A percentile compares a stretch with the other conserved stretches of the same genome.
Conservation (phyloP, 2,329 filamentous ascomycete species). For the Xylariaceae sp. region DNA sequence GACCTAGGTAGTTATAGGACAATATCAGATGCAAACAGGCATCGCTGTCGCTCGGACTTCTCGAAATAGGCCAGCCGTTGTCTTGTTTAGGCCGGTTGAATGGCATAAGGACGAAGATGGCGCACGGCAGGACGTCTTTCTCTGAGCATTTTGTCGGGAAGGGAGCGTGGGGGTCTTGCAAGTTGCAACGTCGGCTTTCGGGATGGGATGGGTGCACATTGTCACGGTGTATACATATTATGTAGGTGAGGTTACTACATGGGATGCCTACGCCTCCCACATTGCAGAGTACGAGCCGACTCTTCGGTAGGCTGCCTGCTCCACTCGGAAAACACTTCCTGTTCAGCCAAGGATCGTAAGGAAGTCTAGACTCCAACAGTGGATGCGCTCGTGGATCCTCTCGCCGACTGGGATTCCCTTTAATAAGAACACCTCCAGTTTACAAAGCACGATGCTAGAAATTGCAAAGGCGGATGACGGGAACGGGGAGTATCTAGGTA, state of each 20-base stretch:
- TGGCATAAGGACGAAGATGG: background rate
- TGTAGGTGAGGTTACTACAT: background rate
- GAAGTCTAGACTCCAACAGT: conserved; percentile 19
- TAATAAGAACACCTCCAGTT: background rate
- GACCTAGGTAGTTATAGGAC: no score
- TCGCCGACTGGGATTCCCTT: conserved; percentile 6
- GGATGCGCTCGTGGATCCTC: conserved; percentile 11
- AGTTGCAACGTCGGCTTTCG: background rate
- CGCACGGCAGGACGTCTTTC: background rate
- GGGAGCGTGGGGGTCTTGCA: background rate
- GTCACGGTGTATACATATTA: no score
- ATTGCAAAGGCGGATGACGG: background rate
- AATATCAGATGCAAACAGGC: no score
- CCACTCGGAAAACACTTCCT: conserved; percentile 13
- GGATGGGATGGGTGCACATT: background rate
- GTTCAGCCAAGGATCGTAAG: conserved; percentile 15
- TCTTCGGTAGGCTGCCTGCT: conserved; percentile 5
- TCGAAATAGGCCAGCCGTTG: background rate
- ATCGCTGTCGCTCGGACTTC: background rate
- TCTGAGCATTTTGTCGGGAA: background rate
- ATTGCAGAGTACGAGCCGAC: conserved; percentile 1
- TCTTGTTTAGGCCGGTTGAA: background rate
- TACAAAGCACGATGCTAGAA: background rate
- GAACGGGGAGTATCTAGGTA: background rate
- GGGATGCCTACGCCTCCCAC: background rate